Conservation (phyloP, 108 stramenopile genomes). For the Fistulifera pelliculosa region DNA sequence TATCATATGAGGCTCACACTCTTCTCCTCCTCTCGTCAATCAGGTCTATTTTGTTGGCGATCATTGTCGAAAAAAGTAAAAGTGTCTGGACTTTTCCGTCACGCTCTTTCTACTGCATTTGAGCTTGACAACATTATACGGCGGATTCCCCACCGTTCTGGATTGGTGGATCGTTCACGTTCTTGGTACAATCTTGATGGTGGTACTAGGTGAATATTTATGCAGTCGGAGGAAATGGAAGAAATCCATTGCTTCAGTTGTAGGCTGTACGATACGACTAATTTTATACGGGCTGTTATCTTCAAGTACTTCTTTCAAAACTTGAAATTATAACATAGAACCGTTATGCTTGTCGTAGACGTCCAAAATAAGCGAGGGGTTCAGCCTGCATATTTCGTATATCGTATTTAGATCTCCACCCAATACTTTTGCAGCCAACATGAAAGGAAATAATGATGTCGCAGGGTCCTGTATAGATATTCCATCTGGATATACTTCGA, state of each 20-base stretch:
- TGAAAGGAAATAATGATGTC: slow-evolving; percentile 25
- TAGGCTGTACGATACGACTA: too few relatives aligned
- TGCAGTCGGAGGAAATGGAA: slow-evolving; percentile 69
- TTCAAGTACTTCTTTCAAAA: too few relatives aligned
- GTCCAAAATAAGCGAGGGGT: neutral
- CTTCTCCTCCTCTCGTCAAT: neutral
- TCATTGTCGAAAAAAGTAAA: slow-evolving; percentile 61
- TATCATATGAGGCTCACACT: too few relatives aligned
- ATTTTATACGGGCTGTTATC: too few relatives aligned
- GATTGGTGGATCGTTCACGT: slow-evolving; percentile 83
- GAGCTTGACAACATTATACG: slow-evolving; percentile 42
- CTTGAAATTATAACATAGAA: too few relatives aligned
- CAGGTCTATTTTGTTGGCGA: slow-evolving; percentile 38
- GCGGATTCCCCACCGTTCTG: slow-evolving; percentile 54
- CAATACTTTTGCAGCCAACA: slow-evolving; percentile 25
- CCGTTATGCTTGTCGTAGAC: too few relatives aligned
- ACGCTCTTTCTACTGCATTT: slow-evolving; percentile 76
- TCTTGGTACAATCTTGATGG: slow-evolving; percentile 63
- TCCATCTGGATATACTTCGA: neutral
- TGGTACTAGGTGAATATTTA: slow-evolving; percentile 71
- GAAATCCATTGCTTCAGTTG: slow-evolving; percentile 52
- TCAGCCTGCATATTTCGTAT: slow-evolving; percentile 8
- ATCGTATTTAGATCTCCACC: slow-evolving; percentile 4
- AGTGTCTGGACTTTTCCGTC: slow-evolving; percentile 75
- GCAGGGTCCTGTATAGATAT: too few relatives aligned